Base-by-base conservation (phyloP, 257 asterid genomes). In the Paraleonurus japonicus region DNA sequence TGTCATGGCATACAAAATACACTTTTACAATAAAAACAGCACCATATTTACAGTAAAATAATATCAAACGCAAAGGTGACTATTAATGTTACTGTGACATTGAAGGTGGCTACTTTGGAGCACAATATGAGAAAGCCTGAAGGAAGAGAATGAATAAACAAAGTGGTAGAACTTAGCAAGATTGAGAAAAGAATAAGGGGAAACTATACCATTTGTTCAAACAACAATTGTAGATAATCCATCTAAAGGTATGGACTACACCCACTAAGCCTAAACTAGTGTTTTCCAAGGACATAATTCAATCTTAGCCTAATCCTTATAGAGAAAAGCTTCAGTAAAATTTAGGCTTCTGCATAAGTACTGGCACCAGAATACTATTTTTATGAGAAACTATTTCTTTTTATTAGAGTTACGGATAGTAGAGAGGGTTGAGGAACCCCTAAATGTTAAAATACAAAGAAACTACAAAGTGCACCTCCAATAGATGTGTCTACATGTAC, bases 1-100 rank as follows among this genome's bases (percentile, higher is more conserved):
- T 41, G 65, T 69, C 71, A 75, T 67, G 55, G 55, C 68, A 70
- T 35, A 65, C 13, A 63, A 30, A 55, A 39, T 26, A 35, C 67
- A 64, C 23, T 35, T n/a, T 22, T 54, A 55, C 51, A 41, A n/a
- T 24, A 39, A 68, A 67, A 62, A 63, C 19, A 30, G 5, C 28
- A 27, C 41, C 27, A 8, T 4, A 68, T 17, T 73, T 32, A 58
- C 22, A 19, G 12, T 54, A 27, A 51, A 39, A 1, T 1, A 39
- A 17, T 10, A 20, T 33, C 22, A 65, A 7, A 61, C 17, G 70
- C 3, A 20, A 43, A 55, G 57, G 71, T 58, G 57, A 39, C 65
- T 61, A 27, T 27, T 58, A n/a, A 65, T 43, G 51, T 43, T 41
- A 41, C 16, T 13, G 19, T 43, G 51, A 41, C 15, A 15, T 3